Evolutionary conservation across 1,139 yeast species (phyloP).

Genomic region (Schizosaccharomyces versatilis): DNA sequence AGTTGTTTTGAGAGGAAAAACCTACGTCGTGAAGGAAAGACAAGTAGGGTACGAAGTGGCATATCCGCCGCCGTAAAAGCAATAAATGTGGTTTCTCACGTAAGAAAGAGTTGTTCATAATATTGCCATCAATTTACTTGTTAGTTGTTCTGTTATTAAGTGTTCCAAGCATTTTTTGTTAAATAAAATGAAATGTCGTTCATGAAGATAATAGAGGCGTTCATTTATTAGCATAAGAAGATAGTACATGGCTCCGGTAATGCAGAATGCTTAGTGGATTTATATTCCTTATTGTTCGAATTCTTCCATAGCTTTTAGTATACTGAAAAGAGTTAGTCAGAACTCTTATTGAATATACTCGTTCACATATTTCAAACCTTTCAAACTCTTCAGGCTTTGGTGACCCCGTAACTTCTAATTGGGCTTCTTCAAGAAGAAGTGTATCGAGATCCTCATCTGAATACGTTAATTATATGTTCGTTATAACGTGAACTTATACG

Average conservation of each 20-base stretch:
- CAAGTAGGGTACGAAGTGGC: background rate
- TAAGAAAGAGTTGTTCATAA: background rate
- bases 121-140: background rate
- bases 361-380: background rate
- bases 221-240: no score
- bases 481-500: background rate
- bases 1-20: background rate
- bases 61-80: background rate
- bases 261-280: no score
- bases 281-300: no score
- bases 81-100: background rate
- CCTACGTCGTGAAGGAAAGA: no score
- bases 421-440: background rate
- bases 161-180: background rate
- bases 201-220: no score
- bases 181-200: background rate
- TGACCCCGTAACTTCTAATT: background rate
- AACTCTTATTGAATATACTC: no score
- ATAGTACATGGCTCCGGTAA: no score
- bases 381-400: background rate
- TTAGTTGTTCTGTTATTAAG: background rate
- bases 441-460: background rate
- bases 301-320: no score
- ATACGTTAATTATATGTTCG: background rate
- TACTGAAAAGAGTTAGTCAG: no score